phyloP scores from a whole-genome alignment of 2,329 filamentous ascomycete species.

The Didymellaceae sp. region DNA sequence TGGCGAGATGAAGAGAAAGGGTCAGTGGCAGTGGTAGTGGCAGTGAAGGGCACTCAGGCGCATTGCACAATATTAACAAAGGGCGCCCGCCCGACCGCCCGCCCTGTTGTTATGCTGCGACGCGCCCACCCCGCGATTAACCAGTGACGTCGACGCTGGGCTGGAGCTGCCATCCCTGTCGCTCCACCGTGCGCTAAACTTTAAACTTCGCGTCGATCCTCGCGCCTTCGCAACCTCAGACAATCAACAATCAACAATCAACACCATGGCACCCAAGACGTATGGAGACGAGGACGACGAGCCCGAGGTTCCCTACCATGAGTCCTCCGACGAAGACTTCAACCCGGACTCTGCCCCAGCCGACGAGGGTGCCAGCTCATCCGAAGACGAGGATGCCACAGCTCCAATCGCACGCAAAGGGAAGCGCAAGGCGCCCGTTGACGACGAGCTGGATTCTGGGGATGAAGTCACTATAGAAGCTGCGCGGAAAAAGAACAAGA shows the following conservation, averaged over 20 bases:
- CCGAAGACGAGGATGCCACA: conserved; percentile 43
- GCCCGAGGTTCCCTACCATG: conserved; percentile 60
- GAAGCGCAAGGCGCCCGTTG: conserved; percentile 43
- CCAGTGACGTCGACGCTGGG: conserved; percentile 20
- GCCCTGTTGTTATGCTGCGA: conserved; percentile 34
- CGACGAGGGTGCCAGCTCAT: conserved; percentile 60
- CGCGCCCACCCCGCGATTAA: conserved; percentile 34
- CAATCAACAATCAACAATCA: conserved; percentile 1
- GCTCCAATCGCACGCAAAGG: conserved; percentile 31
- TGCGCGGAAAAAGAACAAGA: conserved; percentile 61
- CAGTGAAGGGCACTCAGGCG: conserved; percentile 6
- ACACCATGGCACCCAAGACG: conserved; percentile 37
- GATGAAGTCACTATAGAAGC: conserved; percentile 73
- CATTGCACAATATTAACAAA: conserved; percentile 13
- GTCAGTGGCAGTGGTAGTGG: conserved; percentile 5
- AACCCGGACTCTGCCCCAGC: conserved; percentile 68
- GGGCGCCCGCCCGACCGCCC: conserved; percentile 8
- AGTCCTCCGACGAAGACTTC: conserved; percentile 74
- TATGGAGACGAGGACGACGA: conserved; percentile 39
- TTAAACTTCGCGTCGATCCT: neutral
- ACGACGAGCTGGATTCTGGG: conserved; percentile 60
- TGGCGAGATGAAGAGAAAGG: too few relatives aligned
- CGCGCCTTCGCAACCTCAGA: conserved; percentile 12
- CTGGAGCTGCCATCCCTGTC: neutral
- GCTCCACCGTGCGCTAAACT: neutral